Conservation (phyloP, 306 rosid genomes). For the Acmispon strigosus region DNA sequence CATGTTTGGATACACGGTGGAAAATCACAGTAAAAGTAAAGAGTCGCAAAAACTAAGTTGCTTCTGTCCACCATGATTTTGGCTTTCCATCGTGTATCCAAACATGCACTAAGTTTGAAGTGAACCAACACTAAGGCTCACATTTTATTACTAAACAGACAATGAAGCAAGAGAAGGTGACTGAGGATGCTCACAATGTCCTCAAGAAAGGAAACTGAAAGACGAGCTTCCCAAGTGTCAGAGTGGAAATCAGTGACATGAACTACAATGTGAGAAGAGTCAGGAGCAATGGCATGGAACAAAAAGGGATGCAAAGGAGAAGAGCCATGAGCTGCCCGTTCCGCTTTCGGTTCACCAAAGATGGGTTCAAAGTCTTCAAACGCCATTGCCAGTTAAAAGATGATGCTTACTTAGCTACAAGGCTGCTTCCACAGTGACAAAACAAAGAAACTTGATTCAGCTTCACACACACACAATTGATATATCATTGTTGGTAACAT, state of each 20-base stretch:
- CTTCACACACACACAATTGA: background rate
- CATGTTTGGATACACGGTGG: too few relatives aligned
- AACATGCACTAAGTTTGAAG: too few relatives aligned
- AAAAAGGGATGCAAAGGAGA: slow-evolving; percentile 33
- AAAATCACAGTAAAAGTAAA: too few relatives aligned
- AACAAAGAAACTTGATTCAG: background rate
- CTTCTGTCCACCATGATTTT: too few relatives aligned
- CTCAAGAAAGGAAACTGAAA: slow-evolving; percentile 58
- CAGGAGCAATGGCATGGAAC: slow-evolving; percentile 48
- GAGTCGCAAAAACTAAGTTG: too few relatives aligned
- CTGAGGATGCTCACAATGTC: slow-evolving; percentile 51
- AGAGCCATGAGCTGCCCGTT: slow-evolving; percentile 22
- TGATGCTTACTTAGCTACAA: background rate
- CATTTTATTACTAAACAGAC: background rate
- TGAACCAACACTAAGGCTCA: background rate
- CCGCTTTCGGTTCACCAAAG: slow-evolving; percentile 57
- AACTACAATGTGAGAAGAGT: slow-evolving; percentile 48
- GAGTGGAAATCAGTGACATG: slow-evolving; percentile 60
- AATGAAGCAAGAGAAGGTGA: background rate
- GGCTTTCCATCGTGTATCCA: too few relatives aligned
- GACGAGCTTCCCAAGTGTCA: slow-evolving; percentile 60
- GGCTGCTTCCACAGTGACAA: background rate
- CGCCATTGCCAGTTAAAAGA: slow-evolving; percentile 35
- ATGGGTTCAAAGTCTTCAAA: slow-evolving; percentile 55
- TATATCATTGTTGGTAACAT: too few relatives aligned